A percentile compares a stretch with the other conserved stretches of the same genome.
phyloP scores from a whole-genome alignment of 1,284 basidiomycete genomes.

The Melampsora americana region DNA sequence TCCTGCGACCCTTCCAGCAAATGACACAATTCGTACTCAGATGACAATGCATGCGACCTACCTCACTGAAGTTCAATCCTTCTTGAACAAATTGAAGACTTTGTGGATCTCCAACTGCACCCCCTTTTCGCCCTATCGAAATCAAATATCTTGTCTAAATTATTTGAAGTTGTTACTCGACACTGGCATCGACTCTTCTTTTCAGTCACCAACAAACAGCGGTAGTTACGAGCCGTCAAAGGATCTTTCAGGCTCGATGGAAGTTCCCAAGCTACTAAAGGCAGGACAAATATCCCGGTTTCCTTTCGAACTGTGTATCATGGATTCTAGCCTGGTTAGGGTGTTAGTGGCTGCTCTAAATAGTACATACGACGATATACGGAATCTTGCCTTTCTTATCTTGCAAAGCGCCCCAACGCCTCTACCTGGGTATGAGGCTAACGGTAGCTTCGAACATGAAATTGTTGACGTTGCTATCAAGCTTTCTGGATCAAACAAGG shows the following conservation, averaged over 20 bases:
- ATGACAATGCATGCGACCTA: constrained; percentile 8
- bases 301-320: constrained; percentile 20
- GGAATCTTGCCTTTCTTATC: constrained; percentile 21
- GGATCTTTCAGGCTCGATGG: not conserved
- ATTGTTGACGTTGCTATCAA: constrained; percentile 17
- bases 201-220: not conserved
- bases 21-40: not conserved
- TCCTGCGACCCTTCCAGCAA: not conserved
- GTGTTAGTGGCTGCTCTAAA: constrained; percentile 9
- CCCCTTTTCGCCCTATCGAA: constrained; percentile 29
- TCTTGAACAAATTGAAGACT: constrained; percentile 14
- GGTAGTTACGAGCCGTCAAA: not conserved
- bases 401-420: constrained; percentile 4
- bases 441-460: not conserved
- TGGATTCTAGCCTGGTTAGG: constrained; percentile 10
- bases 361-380: constrained; percentile 37
- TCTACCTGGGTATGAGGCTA: not conserved
- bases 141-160: constrained; percentile 38
- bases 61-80: constrained; percentile 10
- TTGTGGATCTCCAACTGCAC: constrained; percentile 25
- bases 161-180: constrained; percentile 33
- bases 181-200: constrained; percentile 25
- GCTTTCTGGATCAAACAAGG: constrained; percentile 17
- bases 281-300: constrained; percentile 6
- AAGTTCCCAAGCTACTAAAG: too few relatives aligned